These are phyloP conservation scores for Penicillium frequentans DNA, from an alignment of 2,329 filamentous ascomycete species.

Conservation along the genomic window DNA sequence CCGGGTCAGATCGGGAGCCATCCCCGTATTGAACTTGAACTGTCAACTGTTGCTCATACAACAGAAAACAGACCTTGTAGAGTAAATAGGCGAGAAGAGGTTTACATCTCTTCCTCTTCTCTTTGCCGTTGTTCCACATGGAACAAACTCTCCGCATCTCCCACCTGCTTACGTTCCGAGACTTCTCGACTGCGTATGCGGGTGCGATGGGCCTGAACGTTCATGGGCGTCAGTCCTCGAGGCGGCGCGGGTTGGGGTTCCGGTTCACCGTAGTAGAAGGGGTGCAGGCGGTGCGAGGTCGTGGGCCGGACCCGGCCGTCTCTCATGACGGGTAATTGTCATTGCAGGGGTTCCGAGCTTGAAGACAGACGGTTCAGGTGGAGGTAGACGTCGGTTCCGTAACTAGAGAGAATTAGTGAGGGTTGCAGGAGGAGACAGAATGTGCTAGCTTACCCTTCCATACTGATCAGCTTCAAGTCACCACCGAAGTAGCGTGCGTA, in stretches of 20 bases:
- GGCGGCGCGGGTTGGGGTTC: conserved; percentile 37
- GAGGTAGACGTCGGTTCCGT: conserved; percentile 97
- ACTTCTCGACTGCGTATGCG: conserved; percentile 72
- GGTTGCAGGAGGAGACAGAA: background rate
- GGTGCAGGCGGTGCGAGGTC: conserved; percentile 42
- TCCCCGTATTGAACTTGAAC: background rate
- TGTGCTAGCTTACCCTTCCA: conserved; percentile 83
- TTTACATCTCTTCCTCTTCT: conserved; percentile 21
- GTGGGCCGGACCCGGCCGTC: conserved; percentile 56
- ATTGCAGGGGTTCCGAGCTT: conserved; percentile 95
- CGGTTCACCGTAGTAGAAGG: conserved; percentile 33
- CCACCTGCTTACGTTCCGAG: conserved; percentile 84
- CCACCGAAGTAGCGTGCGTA: conserved; percentile 98
- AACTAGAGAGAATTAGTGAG: conserved; percentile 55
- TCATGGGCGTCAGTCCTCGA: conserved; percentile 55
- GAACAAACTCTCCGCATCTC: conserved; percentile 78
- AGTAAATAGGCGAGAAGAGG: background rate
- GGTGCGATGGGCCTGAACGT: conserved; percentile 63
- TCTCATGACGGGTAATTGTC: conserved; percentile 85
- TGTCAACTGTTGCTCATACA: background rate
- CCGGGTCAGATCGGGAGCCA: background rate
- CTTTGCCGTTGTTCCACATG: conserved; percentile 48
- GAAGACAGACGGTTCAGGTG: conserved; percentile 95
- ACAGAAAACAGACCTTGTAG: background rate
- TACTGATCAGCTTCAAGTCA: conserved; percentile 95